phyloP scores from a whole-genome alignment of 306 rosid genomes.

The Trichosanthes cucumerina region DNA sequence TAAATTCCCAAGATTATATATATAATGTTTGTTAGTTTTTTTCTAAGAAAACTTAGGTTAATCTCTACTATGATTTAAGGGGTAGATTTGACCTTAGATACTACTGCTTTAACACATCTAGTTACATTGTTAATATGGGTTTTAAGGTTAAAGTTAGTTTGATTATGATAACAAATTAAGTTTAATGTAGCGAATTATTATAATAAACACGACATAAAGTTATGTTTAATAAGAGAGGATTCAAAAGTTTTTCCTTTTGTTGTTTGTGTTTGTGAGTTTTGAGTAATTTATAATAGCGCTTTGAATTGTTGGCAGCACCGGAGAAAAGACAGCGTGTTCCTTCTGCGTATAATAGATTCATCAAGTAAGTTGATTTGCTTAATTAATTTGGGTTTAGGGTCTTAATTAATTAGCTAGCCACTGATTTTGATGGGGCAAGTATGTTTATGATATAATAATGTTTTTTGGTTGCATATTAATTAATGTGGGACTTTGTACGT shows the following conservation, averaged over 20 bases:
- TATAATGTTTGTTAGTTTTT: too few relatives aligned
- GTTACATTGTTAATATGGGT: too few relatives aligned
- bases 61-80: too few relatives aligned
- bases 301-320: constrained; percentile 45
- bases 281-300: background rate
- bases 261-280: background rate
- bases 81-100: too few relatives aligned
- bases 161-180: too few relatives aligned
- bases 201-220: background rate
- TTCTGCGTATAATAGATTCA: constrained; percentile 92
- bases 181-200: background rate
- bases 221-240: background rate
- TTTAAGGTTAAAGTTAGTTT: too few relatives aligned
- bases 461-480: background rate
- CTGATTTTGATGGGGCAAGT: background rate
- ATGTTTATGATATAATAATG: background rate
- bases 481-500: constrained; percentile 5
- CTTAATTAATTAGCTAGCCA: background rate
- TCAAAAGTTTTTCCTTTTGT: background rate
- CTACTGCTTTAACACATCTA: too few relatives aligned
- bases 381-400: background rate
- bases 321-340: constrained; percentile 98
- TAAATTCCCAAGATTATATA: too few relatives aligned
- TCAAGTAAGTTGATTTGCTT: constrained; percentile 51
- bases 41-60: too few relatives aligned